Conservation (phyloP, 2,329 filamentous ascomycete genomes). For the Pestalotiopsis sp. region DNA sequence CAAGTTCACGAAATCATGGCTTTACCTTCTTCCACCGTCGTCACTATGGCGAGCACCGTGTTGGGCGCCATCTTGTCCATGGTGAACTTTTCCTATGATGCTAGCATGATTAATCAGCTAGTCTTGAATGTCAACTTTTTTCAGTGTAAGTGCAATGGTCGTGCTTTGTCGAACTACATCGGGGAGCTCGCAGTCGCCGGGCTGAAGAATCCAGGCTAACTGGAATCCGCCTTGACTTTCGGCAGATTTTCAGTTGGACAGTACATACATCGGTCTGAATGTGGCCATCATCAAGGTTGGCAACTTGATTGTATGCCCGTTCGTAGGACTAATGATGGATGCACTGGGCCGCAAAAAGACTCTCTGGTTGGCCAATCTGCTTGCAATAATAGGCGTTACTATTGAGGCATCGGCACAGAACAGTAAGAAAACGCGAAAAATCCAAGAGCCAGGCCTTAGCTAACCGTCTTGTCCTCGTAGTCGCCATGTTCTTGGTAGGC, state of each 20-base stretch:
- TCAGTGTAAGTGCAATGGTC: neutral
- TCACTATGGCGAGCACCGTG: neutral
- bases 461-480: neutral
- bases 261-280: neutral
- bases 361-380: neutral
- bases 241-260: neutral
- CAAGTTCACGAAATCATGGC: neutral
- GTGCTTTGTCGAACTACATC: no score
- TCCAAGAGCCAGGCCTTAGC: neutral
- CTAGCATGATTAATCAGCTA: slow-evolving; percentile 1
- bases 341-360: neutral
- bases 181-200: neutral
- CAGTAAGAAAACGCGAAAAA: neutral
- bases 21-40: neutral
- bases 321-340: neutral
- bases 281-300: neutral
- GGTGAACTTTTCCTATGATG: neutral
- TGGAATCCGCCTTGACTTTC: neutral
- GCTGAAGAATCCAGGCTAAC: neutral
- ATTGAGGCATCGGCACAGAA: neutral
- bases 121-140: neutral
- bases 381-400: neutral
- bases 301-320: neutral
- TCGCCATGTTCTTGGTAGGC: neutral
- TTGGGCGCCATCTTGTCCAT: neutral